phyloP scores from a whole-genome alignment of 2,329 filamentous ascomycete species.

The Penicillium vulpinum region DNA sequence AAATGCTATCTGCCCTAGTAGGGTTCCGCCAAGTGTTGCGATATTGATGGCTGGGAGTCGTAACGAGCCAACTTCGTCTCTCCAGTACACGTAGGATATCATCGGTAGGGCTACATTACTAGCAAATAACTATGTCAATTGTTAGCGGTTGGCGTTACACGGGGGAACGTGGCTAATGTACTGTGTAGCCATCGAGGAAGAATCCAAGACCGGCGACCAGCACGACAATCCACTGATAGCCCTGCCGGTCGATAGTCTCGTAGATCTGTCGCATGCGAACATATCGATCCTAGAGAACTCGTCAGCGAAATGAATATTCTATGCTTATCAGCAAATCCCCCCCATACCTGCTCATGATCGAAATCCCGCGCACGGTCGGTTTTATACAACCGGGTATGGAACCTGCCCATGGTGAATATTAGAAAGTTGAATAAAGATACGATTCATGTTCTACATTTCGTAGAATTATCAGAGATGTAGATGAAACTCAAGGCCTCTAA shows the following conservation, averaged over 20 bases:
- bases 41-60: slow-evolving; percentile 47
- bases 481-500: background rate
- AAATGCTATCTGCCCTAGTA: slow-evolving; percentile 51
- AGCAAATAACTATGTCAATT: slow-evolving; percentile 44
- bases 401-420: slow-evolving; percentile 32
- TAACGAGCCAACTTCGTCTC: slow-evolving; percentile 35
- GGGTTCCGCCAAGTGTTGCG: slow-evolving; percentile 48
- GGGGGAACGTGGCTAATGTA: slow-evolving; percentile 10
- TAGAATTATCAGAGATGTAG: background rate
- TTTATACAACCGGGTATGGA: slow-evolving; percentile 42
- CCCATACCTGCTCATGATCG: slow-evolving; percentile 43
- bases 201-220: slow-evolving; percentile 53
- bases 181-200: slow-evolving; percentile 51
- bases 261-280: slow-evolving; percentile 48
- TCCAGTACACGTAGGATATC: slow-evolving; percentile 52
- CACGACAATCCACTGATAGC: slow-evolving; percentile 46
- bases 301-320: too few relatives aligned
- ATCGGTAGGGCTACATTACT: slow-evolving; percentile 54
- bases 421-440: background rate
- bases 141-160: background rate
- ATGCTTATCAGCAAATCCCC: background rate
- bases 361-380: slow-evolving; percentile 47
- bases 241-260: slow-evolving; percentile 46
- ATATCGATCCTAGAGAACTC: slow-evolving; percentile 39
- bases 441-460: background rate